Conservation (phyloP, 2,329 filamentous ascomycete genomes). For the Penicillium sp. region DNA sequence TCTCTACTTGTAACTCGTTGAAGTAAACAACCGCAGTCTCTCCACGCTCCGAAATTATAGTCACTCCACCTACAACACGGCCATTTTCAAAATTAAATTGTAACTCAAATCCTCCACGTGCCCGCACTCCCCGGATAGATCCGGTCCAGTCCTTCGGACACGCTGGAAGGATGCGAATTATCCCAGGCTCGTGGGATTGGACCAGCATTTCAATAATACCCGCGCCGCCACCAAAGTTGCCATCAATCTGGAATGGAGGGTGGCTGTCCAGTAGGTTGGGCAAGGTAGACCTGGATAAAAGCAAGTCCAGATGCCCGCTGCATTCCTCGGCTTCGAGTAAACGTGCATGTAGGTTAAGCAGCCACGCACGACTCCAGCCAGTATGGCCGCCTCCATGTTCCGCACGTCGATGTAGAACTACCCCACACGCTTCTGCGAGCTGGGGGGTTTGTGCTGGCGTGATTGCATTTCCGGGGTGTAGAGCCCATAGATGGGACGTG, state of each 20-base stretch:
- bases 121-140: conserved; percentile 34
- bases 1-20: conserved; percentile 10
- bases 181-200: conserved; percentile 37
- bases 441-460: conserved; percentile 32
- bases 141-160: conserved; percentile 40
- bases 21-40: conserved; percentile 18
- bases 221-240: conserved; percentile 50
- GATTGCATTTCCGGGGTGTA: conserved; percentile 48
- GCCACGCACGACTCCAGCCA: conserved; percentile 54
- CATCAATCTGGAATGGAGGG: conserved; percentile 52
- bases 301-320: conserved; percentile 37
- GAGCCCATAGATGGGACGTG: conserved; percentile 50
- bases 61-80: conserved; percentile 17
- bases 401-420: conserved; percentile 27
- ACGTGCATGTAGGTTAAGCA: conserved; percentile 50
- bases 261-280: conserved; percentile 48
- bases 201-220: conserved; percentile 49
- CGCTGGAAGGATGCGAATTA: conserved; percentile 41
- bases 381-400: conserved; percentile 49
- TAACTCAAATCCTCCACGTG: conserved; percentile 37
- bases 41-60: conserved; percentile 14
- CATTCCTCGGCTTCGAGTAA: conserved; percentile 41
- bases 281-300: conserved; percentile 43
- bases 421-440: conserved; percentile 31
- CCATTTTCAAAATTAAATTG: conserved; percentile 39